phyloP scores from a whole-genome alignment of 2,329 filamentous ascomycete genomes.

The Aspergillus luchuensis region DNA sequence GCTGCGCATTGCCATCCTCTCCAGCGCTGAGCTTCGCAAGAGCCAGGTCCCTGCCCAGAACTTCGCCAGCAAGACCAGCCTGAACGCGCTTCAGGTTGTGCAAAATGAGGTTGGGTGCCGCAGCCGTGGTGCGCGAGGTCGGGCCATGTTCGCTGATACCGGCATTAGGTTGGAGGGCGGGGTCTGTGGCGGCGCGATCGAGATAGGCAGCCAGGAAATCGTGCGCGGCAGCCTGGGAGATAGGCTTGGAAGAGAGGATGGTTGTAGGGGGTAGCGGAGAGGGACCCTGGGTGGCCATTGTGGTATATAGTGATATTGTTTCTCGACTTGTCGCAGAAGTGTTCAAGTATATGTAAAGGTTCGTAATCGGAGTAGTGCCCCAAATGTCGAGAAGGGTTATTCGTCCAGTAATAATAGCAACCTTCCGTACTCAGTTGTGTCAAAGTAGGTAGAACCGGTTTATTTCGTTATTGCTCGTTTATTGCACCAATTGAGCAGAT shows the following conservation, averaged over 20 bases:
- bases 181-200: slow-evolving; percentile 44
- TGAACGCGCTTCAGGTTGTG: slow-evolving; percentile 50
- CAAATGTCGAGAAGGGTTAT: too few relatives aligned
- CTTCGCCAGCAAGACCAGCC: slow-evolving; percentile 46
- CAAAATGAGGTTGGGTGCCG: slow-evolving; percentile 45
- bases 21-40: slow-evolving; percentile 40
- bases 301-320: slow-evolving; percentile 8
- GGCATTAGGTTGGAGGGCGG: slow-evolving; percentile 47
- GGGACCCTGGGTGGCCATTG: slow-evolving; percentile 42
- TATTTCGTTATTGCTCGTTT: too few relatives aligned
- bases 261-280: slow-evolving; percentile 41
- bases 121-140: slow-evolving; percentile 43
- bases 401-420: too few relatives aligned
- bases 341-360: not conserved
- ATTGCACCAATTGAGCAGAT: not conserved
- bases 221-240: slow-evolving; percentile 43
- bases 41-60: slow-evolving; percentile 44
- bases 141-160: slow-evolving; percentile 48
- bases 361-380: not conserved
- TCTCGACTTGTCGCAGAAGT: not conserved
- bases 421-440: too few relatives aligned
- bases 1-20: slow-evolving; percentile 31
- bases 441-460: too few relatives aligned
- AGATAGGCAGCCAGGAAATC: slow-evolving; percentile 48
- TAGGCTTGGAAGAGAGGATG: slow-evolving; percentile 38